These are phyloP conservation scores for Knoxia roxburghii DNA, from an alignment of 257 asterid species.

Conservation along the genomic window DNA sequence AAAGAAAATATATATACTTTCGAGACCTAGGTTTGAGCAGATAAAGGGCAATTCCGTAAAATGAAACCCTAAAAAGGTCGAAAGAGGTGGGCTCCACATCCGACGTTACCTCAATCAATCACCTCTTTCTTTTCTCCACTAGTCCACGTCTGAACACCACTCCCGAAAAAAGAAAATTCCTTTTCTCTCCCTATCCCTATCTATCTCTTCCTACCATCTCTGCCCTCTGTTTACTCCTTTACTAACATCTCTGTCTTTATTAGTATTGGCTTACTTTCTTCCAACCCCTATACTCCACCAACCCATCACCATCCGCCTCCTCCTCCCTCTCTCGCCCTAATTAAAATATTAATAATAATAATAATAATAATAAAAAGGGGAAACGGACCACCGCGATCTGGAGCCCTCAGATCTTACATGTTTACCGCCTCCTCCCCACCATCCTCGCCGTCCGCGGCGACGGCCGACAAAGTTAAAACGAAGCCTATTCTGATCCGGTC, in stretches of 20 bases:
- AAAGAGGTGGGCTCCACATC: not conserved
- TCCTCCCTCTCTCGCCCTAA: too few species aligned
- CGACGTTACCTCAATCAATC: slow-evolving; percentile 10
- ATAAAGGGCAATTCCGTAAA: too few species aligned
- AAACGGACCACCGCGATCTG: slow-evolving; percentile 13
- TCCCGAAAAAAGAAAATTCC: too few species aligned
- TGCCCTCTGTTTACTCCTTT: too few species aligned
- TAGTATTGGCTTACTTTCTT: not conserved
- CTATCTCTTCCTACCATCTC: too few species aligned
- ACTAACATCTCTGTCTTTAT: slow-evolving; percentile 2
- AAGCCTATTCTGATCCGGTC: slow-evolving; percentile 37
- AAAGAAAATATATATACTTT: too few species aligned
- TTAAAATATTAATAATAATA: not conserved
- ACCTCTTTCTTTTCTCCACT: not conserved
- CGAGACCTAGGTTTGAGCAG: too few species aligned
- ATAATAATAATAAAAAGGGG: not conserved
- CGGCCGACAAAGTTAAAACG: not conserved
- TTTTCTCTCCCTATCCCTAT: not conserved
- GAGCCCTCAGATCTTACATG: slow-evolving; percentile 16
- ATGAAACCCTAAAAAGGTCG: not conserved
- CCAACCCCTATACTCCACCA: not conserved
- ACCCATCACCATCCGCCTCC: slow-evolving; percentile 6
- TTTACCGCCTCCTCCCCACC: slow-evolving; percentile 9
- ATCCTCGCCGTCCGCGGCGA: slow-evolving; percentile 3
- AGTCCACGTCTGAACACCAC: not conserved